Evolutionary conservation across 805 yeast genomes (phyloP).

Genomic region (Myxozyma sirexii): DNA sequence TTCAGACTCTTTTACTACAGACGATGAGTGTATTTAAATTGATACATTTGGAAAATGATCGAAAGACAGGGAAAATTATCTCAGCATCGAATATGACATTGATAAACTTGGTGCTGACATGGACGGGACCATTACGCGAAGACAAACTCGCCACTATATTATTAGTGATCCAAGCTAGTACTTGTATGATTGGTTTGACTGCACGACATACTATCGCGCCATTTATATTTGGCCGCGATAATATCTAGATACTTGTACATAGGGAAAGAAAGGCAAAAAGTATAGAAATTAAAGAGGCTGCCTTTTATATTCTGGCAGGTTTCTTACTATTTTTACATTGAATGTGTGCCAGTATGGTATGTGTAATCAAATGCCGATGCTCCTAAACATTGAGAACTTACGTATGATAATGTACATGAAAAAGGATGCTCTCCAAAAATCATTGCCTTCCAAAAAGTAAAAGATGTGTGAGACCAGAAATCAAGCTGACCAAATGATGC

Average conservation of each 20-base stretch:
- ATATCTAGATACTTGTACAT: constrained; percentile 40
- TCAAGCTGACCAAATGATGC: background rate
- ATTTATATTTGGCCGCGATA: constrained; percentile 86
- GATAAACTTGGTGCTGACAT: constrained; percentile 77
- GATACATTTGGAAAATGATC: constrained; percentile 48
- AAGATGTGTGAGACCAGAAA: background rate
- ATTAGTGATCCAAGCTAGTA: constrained; percentile 54
- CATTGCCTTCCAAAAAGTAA: background rate
- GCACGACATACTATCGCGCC: constrained; percentile 89
- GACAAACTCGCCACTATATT: constrained; percentile 68
- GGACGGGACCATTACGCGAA: constrained; percentile 90
- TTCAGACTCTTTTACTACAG: constrained; percentile 44
- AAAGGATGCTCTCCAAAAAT: no score
- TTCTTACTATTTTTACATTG: no score
- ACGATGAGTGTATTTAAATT: constrained; percentile 55
- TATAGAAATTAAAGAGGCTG: background rate
- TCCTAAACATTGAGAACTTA: no score
- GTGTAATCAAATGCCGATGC: no score
- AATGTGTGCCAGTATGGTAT: no score
- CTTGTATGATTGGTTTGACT: constrained; percentile 56
- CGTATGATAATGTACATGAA: no score
- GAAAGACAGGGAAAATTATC: constrained; percentile 40
- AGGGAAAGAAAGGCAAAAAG: background rate
- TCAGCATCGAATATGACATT: constrained; percentile 81
- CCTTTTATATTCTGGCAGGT: background rate